phyloP scores from a whole-genome alignment of 139 green algal genomes.

The Chlamydomonas sp. region DNA sequence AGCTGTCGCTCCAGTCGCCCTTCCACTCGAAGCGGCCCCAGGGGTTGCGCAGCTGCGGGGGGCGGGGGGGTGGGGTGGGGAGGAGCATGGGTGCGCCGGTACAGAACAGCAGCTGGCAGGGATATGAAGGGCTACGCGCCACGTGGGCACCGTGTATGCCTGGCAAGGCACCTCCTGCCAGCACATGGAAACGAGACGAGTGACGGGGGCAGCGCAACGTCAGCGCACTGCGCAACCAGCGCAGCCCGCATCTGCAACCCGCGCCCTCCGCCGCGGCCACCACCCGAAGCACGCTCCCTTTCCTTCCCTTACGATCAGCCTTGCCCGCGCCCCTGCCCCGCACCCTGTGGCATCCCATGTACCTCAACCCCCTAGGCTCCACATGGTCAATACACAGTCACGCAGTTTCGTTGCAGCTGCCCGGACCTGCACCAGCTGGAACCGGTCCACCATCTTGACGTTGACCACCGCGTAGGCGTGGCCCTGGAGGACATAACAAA shows the following conservation, averaged over 20 bases:
- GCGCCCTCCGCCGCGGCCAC: neutral
- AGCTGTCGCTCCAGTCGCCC: slow-evolving; percentile 57
- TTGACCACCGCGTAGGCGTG: slow-evolving; percentile 55
- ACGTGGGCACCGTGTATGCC: neutral
- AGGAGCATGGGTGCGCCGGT: neutral
- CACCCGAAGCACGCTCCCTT: neutral
- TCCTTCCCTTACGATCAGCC: neutral
- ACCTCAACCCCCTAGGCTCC: neutral
- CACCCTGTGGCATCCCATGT: no score
- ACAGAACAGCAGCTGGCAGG: neutral
- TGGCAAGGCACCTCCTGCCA: neutral
- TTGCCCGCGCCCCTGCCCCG: neutral
- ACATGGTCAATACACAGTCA: neutral
- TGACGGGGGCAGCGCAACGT: neutral
- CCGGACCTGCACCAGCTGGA: slow-evolving; percentile 48
- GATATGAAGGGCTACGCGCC: neutral
- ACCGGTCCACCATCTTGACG: slow-evolving; percentile 41
- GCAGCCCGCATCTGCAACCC: neutral
- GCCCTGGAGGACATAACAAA: neutral
- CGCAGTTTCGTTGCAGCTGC: neutral
- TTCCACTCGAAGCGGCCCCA: slow-evolving; percentile 57
- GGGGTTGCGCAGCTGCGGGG: slow-evolving; percentile 46
- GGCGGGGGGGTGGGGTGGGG: no score
- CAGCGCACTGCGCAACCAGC: neutral
- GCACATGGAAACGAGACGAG: neutral